phyloP scores from a whole-genome alignment of 2,329 filamentous ascomycete genomes.

The Fusarium bactridioides region DNA sequence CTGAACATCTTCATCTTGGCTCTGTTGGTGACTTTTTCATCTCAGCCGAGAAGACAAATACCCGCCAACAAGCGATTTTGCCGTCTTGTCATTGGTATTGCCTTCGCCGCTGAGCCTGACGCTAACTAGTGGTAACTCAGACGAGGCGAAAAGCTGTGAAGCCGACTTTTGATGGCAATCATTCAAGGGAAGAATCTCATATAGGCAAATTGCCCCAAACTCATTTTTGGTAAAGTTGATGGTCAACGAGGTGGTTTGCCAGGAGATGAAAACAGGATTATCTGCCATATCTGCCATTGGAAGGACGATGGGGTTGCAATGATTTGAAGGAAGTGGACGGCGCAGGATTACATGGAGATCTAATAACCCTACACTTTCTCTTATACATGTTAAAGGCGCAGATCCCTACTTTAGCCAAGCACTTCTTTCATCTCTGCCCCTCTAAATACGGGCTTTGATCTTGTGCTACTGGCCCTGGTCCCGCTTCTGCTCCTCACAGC shows the following conservation, averaged over 20 bases:
- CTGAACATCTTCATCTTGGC: background rate
- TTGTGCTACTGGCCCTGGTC: background rate
- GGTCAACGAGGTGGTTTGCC: background rate
- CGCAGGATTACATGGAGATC: accelerated
- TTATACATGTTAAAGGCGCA: background rate
- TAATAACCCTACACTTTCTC: background rate
- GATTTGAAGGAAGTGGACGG: accelerated
- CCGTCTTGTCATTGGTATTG: background rate
- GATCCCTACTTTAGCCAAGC: background rate
- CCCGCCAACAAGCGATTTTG: background rate
- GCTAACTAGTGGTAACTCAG: background rate
- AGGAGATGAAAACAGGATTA: background rate
- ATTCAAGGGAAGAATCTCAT: background rate
- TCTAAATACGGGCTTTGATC: accelerated
- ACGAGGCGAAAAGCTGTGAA: background rate
- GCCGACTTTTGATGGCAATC: background rate
- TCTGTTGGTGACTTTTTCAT: background rate
- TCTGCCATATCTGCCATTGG: background rate
- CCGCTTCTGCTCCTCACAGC: background rate
- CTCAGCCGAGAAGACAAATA: background rate
- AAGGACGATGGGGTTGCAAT: background rate
- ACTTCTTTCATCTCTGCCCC: accelerated
- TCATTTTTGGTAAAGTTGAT: background rate
- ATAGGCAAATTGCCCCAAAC: background rate
- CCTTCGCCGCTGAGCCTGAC: background rate